A percentile compares a stretch with the other conserved stretches of the same genome.
These are phyloP conservation scores for Starmera pachycereana DNA, from an alignment of 805 yeast species.

Conservation along the genomic window DNA sequence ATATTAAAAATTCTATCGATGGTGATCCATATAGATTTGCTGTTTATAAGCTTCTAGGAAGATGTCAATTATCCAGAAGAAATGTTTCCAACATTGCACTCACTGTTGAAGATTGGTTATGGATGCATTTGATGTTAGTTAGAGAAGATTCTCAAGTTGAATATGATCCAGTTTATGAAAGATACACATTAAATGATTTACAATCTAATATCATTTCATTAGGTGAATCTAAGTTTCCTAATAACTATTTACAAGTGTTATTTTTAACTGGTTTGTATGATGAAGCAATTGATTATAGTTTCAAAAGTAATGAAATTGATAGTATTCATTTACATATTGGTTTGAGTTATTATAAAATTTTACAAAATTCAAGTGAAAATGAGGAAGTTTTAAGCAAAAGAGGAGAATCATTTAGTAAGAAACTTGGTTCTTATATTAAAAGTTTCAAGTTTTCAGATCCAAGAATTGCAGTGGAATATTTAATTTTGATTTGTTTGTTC, in stretches of 20 bases:
- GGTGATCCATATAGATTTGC: conserved; percentile 89
- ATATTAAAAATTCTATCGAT: conserved; percentile 53
- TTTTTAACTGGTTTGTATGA: conserved; percentile 75
- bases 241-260: conserved; percentile 65
- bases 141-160: conserved; percentile 41
- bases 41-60: conserved; percentile 85
- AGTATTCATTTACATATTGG: conserved; percentile 86
- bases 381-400: conserved; percentile 25
- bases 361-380: conserved; percentile 33
- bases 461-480: conserved; percentile 82
- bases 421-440: conserved; percentile 73
- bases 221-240: conserved; percentile 64
- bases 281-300: conserved; percentile 58
- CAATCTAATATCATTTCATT: conserved; percentile 60
- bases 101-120: conserved; percentile 92
- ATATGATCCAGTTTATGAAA: conserved; percentile 49
- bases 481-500: conserved; percentile 56
- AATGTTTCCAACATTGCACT: conserved; percentile 56
- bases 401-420: conserved; percentile 41
- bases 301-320: conserved; percentile 62
- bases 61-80: conserved; percentile 62
- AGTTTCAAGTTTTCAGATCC: conserved; percentile 82
- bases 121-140: conserved; percentile 80
- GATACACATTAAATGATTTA: conserved; percentile 62
- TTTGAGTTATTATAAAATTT: conserved; percentile 59